Conservation (phyloP, 176 grass and related monocot genomes). For the Lolium rigidum region DNA sequence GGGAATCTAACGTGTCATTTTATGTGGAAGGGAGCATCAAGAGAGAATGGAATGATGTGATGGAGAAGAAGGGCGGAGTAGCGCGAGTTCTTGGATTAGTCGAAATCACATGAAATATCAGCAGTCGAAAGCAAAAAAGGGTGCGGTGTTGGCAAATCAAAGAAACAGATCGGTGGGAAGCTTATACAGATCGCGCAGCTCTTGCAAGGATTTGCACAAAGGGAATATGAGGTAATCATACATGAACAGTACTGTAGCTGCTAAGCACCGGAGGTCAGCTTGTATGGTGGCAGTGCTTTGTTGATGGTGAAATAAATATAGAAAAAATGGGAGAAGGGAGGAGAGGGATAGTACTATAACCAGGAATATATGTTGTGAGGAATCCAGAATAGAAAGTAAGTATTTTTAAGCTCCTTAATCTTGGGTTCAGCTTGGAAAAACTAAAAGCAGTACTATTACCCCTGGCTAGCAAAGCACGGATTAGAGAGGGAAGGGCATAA, state of each 20-base stretch:
- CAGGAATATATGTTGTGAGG: conserved; percentile 15
- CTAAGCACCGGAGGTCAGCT: conserved; percentile 44
- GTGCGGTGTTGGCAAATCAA: background rate
- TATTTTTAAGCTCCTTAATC: conserved; percentile 42
- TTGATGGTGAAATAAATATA: conserved; percentile 69
- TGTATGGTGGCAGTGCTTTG: conserved; percentile 48
- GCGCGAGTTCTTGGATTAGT: background rate
- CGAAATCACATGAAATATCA: conserved; percentile 80
- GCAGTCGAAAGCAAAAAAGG: conserved; percentile 26
- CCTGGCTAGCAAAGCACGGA: conserved; percentile 7
- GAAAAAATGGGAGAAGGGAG: conserved; percentile 25
- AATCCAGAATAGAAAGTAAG: conserved; percentile 43
- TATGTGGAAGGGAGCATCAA: conserved; percentile 60
- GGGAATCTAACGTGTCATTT: conserved; percentile 69
- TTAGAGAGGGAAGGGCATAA: conserved; percentile 5
- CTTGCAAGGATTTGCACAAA: conserved; percentile 42
- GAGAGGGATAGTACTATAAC: conserved; percentile 19
- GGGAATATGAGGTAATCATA: conserved; percentile 30
- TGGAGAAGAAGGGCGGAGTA: background rate
- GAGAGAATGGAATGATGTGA: conserved; percentile 25
- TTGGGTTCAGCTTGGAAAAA: background rate
- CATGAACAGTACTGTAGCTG: conserved; percentile 57
- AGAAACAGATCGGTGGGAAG: conserved; percentile 30
- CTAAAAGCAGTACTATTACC: conserved; percentile 10
- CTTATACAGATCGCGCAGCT: conserved; percentile 6